Base-by-base conservation (phyloP, 2,329 filamentous ascomycete species). In the Cyphellophora europaea region DNA sequence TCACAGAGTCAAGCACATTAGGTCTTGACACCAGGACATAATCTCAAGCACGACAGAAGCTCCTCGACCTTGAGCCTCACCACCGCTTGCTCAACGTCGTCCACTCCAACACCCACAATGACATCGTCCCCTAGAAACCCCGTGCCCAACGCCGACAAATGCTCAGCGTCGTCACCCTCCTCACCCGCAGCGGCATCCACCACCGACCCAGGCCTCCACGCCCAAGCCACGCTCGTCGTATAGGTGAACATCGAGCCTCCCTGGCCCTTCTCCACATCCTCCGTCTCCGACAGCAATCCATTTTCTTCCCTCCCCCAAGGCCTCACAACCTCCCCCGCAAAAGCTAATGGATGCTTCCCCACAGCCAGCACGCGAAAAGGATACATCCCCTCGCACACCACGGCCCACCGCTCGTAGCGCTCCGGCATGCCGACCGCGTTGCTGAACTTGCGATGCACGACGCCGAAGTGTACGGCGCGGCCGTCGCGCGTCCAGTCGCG, bases 101-200 rank as follows among this genome's bases (percentile, higher is more conserved):
- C 57, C 38, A 61, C 45, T 2, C 58, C 58, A 27, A 62, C 50
- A 12, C 56, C 58, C 19, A 61, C 34, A 13, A 62, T 38, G n/a
- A 61, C 49, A n/a, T 62, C 54, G 37, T 62, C 57, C 35, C 58
- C 57, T 10, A 62, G 40, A 37, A 48, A 60, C 8, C 58, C 58
- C 2, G 47, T 52, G 3, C 53, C 52, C 37, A 57, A 54, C 29
- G 53, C 51, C 34, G 45, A 46, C n/a, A 55, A 37, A 37, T 55
- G 51, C n/a, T 49, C 53, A 21, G 50, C 27, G 31, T 44, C 40
- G 6, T 27, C 49, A 14, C 40, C 28, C 6, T 38, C 21, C 2
- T 37, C 35, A 16, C 37, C 30, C n/a, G 43, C 40, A 25, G 27
- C 25, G 31, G 27, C 34, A 4, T 34, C 21, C 11, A 18, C 23